A percentile compares a stretch with the other conserved stretches of the same genome.
Evolutionary conservation across 2,329 filamentous ascomycete species (phyloP).

Genomic region (Amesomyces nigricolor): DNA sequence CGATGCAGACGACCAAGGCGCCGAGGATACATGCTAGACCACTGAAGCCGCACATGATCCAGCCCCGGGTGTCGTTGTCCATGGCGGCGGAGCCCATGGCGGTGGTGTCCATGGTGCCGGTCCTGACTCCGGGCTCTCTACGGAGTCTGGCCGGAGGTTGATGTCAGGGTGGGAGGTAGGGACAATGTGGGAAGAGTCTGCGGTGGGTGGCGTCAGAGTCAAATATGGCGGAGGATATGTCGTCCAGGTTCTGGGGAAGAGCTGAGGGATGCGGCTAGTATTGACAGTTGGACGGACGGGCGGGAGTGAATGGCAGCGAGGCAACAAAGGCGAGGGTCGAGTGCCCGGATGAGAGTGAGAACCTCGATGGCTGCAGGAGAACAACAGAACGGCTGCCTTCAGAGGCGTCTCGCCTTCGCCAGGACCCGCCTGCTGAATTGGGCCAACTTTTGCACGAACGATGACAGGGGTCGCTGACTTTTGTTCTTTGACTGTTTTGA

Average conservation of each 20-base stretch:
- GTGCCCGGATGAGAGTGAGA: background rate
- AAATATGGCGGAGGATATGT: background rate
- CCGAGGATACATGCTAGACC: constrained; percentile 67
- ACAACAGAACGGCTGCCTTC: background rate
- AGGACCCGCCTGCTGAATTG: background rate
- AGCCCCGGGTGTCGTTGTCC: constrained; percentile 82
- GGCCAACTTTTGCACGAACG: background rate
- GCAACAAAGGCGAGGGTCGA: constrained; percentile 1
- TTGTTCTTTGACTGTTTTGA: no score
- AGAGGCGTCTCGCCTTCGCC: background rate
- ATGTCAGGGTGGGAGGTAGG: no score
- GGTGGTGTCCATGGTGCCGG: constrained; percentile 34
- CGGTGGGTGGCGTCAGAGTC: background rate
- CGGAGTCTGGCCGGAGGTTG: background rate
- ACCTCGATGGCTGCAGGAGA: constrained; percentile 12
- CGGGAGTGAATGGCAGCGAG: background rate
- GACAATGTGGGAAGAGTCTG: background rate
- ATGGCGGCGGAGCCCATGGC: constrained; percentile 41
- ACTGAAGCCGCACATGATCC: constrained; percentile 87
- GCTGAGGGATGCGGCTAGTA: no score
- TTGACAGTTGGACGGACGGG: background rate
- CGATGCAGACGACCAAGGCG: constrained; percentile 80
- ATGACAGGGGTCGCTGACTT: background rate
- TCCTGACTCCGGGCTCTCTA: background rate
- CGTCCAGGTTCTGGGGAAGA: background rate